Evolutionary conservation across 441 rosid genomes (phyloP).

Genomic region (Populus trichocarpa): DNA sequence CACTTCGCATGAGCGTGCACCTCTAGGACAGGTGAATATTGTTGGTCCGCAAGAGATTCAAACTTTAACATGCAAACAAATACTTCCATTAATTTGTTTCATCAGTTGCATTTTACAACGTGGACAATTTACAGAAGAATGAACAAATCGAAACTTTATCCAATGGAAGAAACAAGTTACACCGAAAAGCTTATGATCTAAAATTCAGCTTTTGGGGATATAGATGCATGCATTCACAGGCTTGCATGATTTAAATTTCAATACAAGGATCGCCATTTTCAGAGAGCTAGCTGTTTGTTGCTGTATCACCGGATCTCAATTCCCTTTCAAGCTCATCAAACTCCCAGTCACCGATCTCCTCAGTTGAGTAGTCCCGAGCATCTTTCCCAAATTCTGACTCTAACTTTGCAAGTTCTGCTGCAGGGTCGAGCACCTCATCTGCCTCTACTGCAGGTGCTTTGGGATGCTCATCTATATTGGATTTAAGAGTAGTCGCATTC

Average conservation of each 20-base stretch:
- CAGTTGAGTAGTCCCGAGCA: conserved; percentile 61
- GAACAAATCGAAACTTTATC: conserved; percentile 27
- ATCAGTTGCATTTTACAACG: conserved; percentile 29
- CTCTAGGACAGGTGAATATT: neutral
- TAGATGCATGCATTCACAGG: conserved; percentile 8
- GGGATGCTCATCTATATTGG: conserved; percentile 31
- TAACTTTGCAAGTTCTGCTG: conserved; percentile 86
- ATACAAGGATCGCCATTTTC: neutral
- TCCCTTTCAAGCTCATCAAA: conserved; percentile 96
- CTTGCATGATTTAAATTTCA: conserved; percentile 7
- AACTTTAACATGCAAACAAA: neutral
- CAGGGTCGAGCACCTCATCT: conserved; percentile 53
- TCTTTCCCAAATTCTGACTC: conserved; percentile 94
- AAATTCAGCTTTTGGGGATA: conserved; percentile 28
- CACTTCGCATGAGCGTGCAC: neutral
- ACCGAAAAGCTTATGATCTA: conserved; percentile 25
- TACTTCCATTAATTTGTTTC: conserved; percentile 31
- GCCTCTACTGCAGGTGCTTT: conserved; percentile 31
- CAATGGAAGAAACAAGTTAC: conserved; percentile 26
- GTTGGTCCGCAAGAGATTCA: neutral
- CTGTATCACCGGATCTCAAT: conserved; percentile 47
- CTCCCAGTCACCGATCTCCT: conserved; percentile 95
- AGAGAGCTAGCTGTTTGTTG: conserved; percentile 9
- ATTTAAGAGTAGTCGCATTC: conserved; percentile 25
- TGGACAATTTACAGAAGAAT: conserved; percentile 55